These are phyloP conservation scores for Sporothrix protearum DNA, from an alignment of 2,329 filamentous ascomycete species.

Conservation along the genomic window DNA sequence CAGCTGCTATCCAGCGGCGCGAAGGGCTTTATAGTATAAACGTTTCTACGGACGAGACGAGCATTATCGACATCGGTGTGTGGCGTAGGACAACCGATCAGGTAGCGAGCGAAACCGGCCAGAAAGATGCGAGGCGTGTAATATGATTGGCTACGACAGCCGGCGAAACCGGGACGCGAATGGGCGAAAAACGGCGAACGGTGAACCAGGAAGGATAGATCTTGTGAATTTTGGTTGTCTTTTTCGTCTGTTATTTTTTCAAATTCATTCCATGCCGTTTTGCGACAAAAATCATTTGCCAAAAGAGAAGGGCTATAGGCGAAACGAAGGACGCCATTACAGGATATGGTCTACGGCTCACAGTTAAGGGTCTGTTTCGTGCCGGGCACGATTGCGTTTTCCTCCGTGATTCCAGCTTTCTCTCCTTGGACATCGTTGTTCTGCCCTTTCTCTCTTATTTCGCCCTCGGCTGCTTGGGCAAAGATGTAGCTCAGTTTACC, in stretches of 20 bases:
- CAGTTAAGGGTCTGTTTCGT: not conserved
- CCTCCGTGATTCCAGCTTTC: not conserved
- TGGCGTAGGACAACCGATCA: not conserved
- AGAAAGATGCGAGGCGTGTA: not conserved
- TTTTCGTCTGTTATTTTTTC: not conserved
- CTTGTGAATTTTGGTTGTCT: constrained; percentile 3
- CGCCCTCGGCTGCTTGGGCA: not conserved
- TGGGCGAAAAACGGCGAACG: constrained; percentile 12
- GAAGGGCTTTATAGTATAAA: constrained; percentile 61
- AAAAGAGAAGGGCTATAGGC: not conserved
- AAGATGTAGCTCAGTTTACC: not conserved
- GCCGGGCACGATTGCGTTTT: not conserved
- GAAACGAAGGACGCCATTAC: not conserved
- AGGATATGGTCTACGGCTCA: not conserved
- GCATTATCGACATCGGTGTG: not conserved
- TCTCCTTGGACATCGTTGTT: not conserved
- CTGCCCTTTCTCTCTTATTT: not conserved
- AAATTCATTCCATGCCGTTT: constrained; percentile 3
- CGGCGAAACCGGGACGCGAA: not conserved
- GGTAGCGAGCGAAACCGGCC: not conserved
- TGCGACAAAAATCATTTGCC: not conserved
- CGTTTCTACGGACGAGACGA: not conserved
- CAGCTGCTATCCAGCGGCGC: constrained; percentile 61
- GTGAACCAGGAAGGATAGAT: not conserved
- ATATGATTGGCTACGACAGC: not conserved